Base-by-base conservation (phyloP, 2,329 filamentous ascomycete species). In the Alternaria infectoria region DNA sequence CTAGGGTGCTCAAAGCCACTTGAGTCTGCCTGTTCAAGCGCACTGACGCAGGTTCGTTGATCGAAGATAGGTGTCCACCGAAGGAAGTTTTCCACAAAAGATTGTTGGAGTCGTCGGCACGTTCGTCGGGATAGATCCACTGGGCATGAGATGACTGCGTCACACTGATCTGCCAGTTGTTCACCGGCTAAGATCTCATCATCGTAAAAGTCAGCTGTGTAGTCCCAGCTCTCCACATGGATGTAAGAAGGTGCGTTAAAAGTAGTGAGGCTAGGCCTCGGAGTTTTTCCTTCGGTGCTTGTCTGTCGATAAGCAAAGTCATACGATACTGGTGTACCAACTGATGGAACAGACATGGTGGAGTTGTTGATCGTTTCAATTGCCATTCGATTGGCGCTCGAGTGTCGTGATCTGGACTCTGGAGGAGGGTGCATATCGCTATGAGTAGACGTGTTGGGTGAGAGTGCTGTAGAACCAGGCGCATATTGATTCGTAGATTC, bases 301-400 rank as follows among this genome's bases (percentile, higher is more conserved):
- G 70, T 74, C 43, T 75, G 69, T 17, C 72, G 70, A 58, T 73
- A 73, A 19, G 71, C 66, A 59, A 72, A 74, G n/a, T 74, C 68
- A 51, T 70, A 72, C 3, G 59, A 57, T 3, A 66, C 59, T 7
- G 69, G 67, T 15, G 67, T 67, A 7, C 61, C 63, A 19, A 68
- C 57, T 7, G 64, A 67, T 5, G 61, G 64, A 21, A 65, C 64
- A 12, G 68, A 67, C 13, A 58, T 55, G 40, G 57, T 59, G 11
- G 51, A 36, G 47, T 61, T 66, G 19, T 62, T 66, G 32, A 71
- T 49, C 26, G 57, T 54, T n/a, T 74, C 67, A 6, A 59, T 61
- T 5, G 61, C 45, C 15, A 23, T 59, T 44, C 66, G 64, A 40
- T 73, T 68, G 28, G 70, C 58, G 51, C 70, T 71, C 10, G 69